Evolutionary conservation across 1,139 yeast species (phyloP).

Genomic region (Zygosaccharomyces sapae): DNA sequence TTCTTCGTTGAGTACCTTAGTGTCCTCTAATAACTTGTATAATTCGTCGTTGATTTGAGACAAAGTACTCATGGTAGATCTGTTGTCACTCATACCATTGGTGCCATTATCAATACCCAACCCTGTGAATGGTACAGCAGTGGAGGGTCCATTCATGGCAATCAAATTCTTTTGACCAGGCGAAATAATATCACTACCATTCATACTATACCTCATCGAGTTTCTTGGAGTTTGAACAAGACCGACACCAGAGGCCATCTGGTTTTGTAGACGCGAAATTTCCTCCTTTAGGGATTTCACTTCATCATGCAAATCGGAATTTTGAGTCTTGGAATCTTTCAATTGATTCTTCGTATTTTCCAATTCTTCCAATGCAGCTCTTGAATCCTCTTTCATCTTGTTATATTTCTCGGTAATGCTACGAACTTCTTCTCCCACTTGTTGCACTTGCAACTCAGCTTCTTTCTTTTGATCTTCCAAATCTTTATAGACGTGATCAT

Average conservation of each 20-base stretch:
- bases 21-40: conserved; percentile 70
- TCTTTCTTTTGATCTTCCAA: conserved; percentile 56
- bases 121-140: conserved; percentile 12
- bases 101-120: conserved; percentile 11
- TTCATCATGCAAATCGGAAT: conserved; percentile 62
- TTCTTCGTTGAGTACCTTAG: conserved; percentile 74
- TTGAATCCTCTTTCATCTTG: conserved; percentile 59
- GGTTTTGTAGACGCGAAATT: conserved; percentile 46
- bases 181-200: conserved; percentile 17
- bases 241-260: conserved; percentile 38
- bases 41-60: conserved; percentile 63
- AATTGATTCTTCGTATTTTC: conserved; percentile 59
- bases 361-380: conserved; percentile 57
- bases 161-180: conserved; percentile 14
- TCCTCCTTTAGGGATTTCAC: conserved; percentile 68
- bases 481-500: conserved; percentile 47
- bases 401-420: conserved; percentile 63
- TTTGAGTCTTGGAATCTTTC: conserved; percentile 61
- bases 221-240: conserved; percentile 29
- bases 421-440: conserved; percentile 60
- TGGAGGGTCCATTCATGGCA: conserved; percentile 13
- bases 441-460: conserved; percentile 56
- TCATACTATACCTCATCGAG: conserved; percentile 19
- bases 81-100: conserved; percentile 43
- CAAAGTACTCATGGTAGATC: conserved; percentile 47